Conservation (phyloP, 352 stramenopile genomes). For the Pythium rishiriense region DNA sequence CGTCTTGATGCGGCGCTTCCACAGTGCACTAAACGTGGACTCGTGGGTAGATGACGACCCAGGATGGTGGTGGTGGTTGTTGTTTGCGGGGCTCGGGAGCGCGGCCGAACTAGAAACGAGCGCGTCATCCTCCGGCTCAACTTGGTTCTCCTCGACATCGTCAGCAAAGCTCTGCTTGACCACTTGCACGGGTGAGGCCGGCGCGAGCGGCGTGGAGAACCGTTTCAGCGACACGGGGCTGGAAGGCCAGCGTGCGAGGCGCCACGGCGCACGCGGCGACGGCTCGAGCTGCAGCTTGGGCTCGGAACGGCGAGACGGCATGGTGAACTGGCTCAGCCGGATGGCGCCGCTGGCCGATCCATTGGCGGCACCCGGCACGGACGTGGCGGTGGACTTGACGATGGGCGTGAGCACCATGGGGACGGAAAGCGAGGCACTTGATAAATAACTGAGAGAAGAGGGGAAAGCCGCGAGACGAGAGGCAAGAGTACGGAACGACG, state of each 20-base stretch:
- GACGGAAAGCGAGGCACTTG: background rate
- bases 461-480: background rate
- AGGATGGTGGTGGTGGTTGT: background rate
- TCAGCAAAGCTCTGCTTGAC: constrained; percentile 25
- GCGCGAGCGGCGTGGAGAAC: constrained; percentile 17
- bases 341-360: background rate
- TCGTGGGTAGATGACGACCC: constrained; percentile 7
- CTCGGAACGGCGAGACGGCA: constrained; percentile 26
- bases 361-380: background rate
- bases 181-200: constrained; percentile 17
- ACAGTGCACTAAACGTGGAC: constrained; percentile 17
- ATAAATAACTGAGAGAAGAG: constrained; percentile 10
- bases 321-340: constrained; percentile 14
- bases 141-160: constrained; percentile 21
- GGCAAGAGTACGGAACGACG: background rate
- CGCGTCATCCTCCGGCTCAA: constrained; percentile 7
- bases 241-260: constrained; percentile 21
- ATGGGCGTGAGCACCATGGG: constrained; percentile 24
- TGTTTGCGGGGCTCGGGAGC: background rate
- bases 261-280: constrained; percentile 16
- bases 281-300: constrained; percentile 26
- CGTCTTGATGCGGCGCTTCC: constrained; percentile 21
- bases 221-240: constrained; percentile 24
- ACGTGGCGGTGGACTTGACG: constrained; percentile 4
- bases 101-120: background rate